These are phyloP conservation scores for Cystobasidium ongulense DNA, from an alignment of 768 basidiomycete genomes.

Conservation along the genomic window DNA sequence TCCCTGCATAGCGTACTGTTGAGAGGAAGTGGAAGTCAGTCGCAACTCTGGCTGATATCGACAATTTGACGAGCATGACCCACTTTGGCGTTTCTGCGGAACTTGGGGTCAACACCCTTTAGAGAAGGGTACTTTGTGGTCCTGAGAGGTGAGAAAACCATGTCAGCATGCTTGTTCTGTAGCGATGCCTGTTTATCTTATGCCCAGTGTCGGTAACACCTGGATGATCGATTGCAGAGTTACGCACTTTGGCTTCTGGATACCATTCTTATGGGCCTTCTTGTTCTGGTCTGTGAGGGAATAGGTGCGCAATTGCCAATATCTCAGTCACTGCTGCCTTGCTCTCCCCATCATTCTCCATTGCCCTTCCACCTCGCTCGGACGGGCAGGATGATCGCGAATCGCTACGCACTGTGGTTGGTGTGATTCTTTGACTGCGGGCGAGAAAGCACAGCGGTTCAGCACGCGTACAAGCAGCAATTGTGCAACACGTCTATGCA, in stretches of 20 bases:
- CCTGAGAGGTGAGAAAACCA: constrained; percentile 39
- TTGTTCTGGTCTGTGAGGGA: constrained; percentile 49
- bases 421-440: constrained; percentile 23
- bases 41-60: background rate
- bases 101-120: constrained; percentile 57
- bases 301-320: background rate
- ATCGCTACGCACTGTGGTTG: constrained; percentile 16
- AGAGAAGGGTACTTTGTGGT: constrained; percentile 65
- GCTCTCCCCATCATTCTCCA: background rate
- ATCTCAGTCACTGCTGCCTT: background rate
- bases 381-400: background rate
- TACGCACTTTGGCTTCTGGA: constrained; percentile 58
- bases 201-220: background rate
- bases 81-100: constrained; percentile 19
- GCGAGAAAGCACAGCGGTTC: background rate
- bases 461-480: background rate
- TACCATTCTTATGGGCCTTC: constrained; percentile 96
- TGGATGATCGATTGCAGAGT: background rate
- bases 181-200: background rate
- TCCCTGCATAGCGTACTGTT: constrained; percentile 12
- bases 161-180: constrained; percentile 1
- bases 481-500: background rate
- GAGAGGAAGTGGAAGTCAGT: background rate
- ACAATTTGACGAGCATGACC: background rate
- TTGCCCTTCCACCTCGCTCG: background rate